phyloP scores from a whole-genome alignment of 306 rosid species.

The Vigna hirtella region DNA sequence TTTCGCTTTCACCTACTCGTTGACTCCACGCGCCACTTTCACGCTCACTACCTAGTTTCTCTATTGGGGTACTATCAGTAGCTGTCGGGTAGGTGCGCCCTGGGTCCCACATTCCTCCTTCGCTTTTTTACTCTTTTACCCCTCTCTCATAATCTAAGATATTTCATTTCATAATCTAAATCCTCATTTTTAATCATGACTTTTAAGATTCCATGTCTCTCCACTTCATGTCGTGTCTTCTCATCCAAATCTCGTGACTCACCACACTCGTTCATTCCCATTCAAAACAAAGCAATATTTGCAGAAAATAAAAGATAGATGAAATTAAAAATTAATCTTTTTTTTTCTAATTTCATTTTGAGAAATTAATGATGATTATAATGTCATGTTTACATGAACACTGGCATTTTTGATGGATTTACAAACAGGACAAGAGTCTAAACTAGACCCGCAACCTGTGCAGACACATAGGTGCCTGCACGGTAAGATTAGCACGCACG shows the following conservation, averaged over 20 bases:
- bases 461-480: conserved; percentile 92
- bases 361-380: not conserved
- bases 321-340: not conserved
- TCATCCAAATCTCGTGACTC: too few relatives aligned
- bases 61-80: conserved; percentile 4
- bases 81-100: conserved; percentile 45
- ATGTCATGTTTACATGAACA: conserved; percentile 65
- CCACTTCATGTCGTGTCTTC: too few relatives aligned
- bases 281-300: too few relatives aligned
- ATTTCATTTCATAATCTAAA: too few relatives aligned
- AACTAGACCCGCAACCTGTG: conserved; percentile 63
- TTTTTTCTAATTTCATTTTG: not conserved
- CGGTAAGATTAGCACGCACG: conserved; percentile 80
- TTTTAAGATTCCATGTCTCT: too few relatives aligned
- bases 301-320: too few relatives aligned
- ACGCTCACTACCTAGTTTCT: conserved; percentile 34
- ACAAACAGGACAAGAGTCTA: conserved; percentile 83
- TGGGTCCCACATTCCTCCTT: conserved; percentile 38
- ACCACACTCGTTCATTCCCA: too few relatives aligned
- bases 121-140: not conserved
- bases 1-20: conserved; percentile 48
- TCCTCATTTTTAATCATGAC: too few relatives aligned
- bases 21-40: conserved; percentile 40
- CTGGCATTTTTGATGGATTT: conserved; percentile 69
- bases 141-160: not conserved